Base-by-base conservation (phyloP, 2,329 filamentous ascomycete species). In the Exophiala dermatitidis region DNA sequence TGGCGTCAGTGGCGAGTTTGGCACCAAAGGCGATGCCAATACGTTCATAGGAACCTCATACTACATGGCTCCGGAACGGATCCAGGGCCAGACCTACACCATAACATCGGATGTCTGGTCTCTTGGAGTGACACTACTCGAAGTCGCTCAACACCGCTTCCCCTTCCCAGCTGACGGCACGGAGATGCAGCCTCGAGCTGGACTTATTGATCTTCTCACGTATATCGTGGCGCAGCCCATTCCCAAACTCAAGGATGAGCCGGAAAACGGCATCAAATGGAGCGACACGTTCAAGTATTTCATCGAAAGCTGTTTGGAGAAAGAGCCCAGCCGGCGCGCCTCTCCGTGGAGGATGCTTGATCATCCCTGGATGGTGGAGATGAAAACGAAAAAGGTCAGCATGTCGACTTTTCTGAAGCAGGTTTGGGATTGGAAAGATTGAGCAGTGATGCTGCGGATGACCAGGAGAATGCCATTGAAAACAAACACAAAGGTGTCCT, bases 21-120 rank as follows among this genome's bases (percentile, higher is more conserved):
- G 93, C 60, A 98, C 93, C 46, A 97, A 98, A 71, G 93, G 93
- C 50, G 93, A 97, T 68, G 93, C 93, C 60, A 96, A 97, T 69
- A 98, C 93, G 0, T 98, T 98, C 67, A 98, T 98, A 67, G 93
- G 93, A 59, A 98, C 93, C 8, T 95, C 88, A 57, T 98, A 97
- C 69, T 98, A 98, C 76, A 98, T 98, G 93, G 93, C 93, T 3
- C 93, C 93, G 0, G 93, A 98, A 71, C 86, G 93, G 48, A 98
- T 98, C 69, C 96, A 93, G 1, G 93, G 93, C 54, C 89, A 97
- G 74, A 91, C 86, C 46, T 98, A 98, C 71, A 98, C 91, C 57
- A 98, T 98, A 70, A 98, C 91, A 1, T 95, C 90, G 5, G 93
- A 98, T 64, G 93, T 98, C 52, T 98, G 93, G 93, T 96, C 90